A percentile compares a stretch with the other conserved stretches of the same genome.
phyloP scores from a whole-genome alignment of 176 grass and related monocot species.

The Pontederia crassipes region DNA sequence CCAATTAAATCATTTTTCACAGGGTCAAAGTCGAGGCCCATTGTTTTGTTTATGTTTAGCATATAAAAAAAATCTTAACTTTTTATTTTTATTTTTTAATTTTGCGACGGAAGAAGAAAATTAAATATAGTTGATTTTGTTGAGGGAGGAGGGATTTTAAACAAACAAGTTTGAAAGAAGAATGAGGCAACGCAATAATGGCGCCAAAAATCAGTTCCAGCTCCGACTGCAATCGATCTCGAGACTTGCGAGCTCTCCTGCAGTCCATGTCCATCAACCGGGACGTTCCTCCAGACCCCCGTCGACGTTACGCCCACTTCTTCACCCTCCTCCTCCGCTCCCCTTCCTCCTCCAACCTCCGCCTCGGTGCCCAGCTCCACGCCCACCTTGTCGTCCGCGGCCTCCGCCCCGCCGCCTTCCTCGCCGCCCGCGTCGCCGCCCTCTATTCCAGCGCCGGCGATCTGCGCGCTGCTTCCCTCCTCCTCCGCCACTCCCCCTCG shows the following conservation, averaged over 20 bases:
- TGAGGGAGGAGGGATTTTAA: too few relatives aligned
- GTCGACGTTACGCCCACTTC: background rate
- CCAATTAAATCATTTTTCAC: too few relatives aligned
- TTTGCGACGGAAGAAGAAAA: too few relatives aligned
- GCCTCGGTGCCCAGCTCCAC: slow-evolving; percentile 6
- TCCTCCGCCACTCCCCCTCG: slow-evolving; percentile 1
- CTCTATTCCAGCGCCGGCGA: slow-evolving; percentile 15
- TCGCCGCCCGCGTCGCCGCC: slow-evolving; percentile 11
- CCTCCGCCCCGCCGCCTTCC: background rate
- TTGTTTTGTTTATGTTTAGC: too few relatives aligned
- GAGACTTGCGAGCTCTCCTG: background rate
- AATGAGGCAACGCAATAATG: too few relatives aligned
- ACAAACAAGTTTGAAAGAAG: too few relatives aligned
- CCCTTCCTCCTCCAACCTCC: background rate
- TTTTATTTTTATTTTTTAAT: too few relatives aligned
- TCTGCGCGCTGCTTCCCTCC: slow-evolving; percentile 7
- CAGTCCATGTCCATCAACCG: background rate
- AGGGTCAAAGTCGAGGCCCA: too few relatives aligned
- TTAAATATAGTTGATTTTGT: too few relatives aligned
- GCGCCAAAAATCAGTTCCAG: too few relatives aligned
- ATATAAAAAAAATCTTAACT: too few relatives aligned
- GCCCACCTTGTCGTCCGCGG: slow-evolving; percentile 9
- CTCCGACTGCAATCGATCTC: too few relatives aligned
- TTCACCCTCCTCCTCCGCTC: slow-evolving; percentile 5
- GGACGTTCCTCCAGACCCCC: background rate